A percentile compares a stretch with the other conserved stretches of the same genome.
These are phyloP conservation scores for Trypanosoma grayi DNA, from an alignment of 208 protist genomes.

Conservation along the genomic window DNA sequence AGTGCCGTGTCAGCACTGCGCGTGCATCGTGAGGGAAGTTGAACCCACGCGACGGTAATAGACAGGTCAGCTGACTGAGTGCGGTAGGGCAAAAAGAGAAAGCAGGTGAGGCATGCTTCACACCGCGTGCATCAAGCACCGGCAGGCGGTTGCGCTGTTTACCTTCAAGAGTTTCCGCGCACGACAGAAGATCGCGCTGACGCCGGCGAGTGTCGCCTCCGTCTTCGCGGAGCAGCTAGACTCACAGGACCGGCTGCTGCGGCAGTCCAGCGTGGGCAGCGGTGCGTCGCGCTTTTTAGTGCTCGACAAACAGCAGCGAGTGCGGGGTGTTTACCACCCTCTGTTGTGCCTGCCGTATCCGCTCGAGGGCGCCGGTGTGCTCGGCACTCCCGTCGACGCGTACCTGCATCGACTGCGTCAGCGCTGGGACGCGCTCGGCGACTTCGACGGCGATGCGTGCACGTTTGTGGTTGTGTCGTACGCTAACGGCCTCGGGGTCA, in stretches of 20 bases:
- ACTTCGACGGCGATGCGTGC: too few species aligned
- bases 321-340: slow-evolving; percentile 79
- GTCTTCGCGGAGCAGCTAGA: slow-evolving; percentile 42
- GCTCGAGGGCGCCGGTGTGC: slow-evolving; percentile 30
- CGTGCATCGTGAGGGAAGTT: too few species aligned
- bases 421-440: too few species aligned
- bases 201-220: slow-evolving; percentile 30
- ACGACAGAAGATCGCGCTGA: slow-evolving; percentile 50
- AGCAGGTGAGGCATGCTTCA: too few species aligned
- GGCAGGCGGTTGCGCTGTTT: slow-evolving; percentile 77
- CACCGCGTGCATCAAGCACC: background rate
- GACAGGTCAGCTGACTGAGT: too few species aligned
- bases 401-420: slow-evolving; percentile 50
- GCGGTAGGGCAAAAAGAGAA: too few species aligned
- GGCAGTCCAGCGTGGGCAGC: slow-evolving; percentile 54
- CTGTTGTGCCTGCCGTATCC: slow-evolving; percentile 77
- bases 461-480: slow-evolving; percentile 26
- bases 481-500: slow-evolving; percentile 24
- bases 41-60: too few species aligned
- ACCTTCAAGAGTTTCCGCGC: slow-evolving; percentile 77
- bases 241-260: slow-evolving; percentile 64
- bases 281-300: slow-evolving; percentile 71
- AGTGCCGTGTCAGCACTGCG: too few species aligned
- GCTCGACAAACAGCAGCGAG: slow-evolving; percentile 71
- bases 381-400: slow-evolving; percentile 52